Evolutionary conservation across 257 asterid genomes (phyloP).

Genomic region (Ilex asprella): DNA sequence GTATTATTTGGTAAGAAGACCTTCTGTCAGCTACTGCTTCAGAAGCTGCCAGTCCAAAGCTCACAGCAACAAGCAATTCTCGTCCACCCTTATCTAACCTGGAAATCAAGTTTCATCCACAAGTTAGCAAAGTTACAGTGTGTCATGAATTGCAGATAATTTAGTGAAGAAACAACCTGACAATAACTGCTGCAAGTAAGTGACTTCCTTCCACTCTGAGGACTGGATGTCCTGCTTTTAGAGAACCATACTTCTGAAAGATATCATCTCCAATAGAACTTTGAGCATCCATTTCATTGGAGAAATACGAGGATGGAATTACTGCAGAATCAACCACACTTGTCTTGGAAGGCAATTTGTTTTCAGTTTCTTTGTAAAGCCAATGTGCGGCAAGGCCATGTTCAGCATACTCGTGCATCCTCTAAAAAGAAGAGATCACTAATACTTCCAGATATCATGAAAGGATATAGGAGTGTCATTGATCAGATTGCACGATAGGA

Average conservation of each 20-base stretch:
- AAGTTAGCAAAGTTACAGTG: constrained; percentile 13
- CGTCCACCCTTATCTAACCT: constrained; percentile 76
- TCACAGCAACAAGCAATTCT: constrained; percentile 93
- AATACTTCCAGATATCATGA: neutral
- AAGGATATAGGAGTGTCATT: neutral
- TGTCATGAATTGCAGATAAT: constrained; percentile 9
- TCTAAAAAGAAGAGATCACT: constrained; percentile 28
- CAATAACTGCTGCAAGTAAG: constrained; percentile 86
- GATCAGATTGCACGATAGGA: neutral
- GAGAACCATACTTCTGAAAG: constrained; percentile 45
- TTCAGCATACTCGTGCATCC: constrained; percentile 97
- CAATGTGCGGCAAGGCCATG: constrained; percentile 99
- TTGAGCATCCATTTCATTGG: constrained; percentile 54
- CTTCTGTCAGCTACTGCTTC: constrained; percentile 88
- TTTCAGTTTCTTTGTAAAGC: constrained; percentile 91
- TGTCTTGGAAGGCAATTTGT: constrained; percentile 46
- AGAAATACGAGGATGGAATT: constrained; percentile 31
- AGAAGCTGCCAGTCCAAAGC: constrained; percentile 78
- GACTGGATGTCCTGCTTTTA: constrained; percentile 92
- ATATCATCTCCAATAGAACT: constrained; percentile 41
- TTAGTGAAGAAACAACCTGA: constrained; percentile 48
- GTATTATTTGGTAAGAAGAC: constrained; percentile 59
- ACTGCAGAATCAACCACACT: constrained; percentile 34
- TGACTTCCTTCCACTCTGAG: constrained; percentile 95
- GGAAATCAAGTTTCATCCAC: constrained; percentile 22